These are phyloP conservation scores for Volvariella volvacea DNA, from an alignment of 1,284 basidiomycete genomes.

Conservation along the genomic window DNA sequence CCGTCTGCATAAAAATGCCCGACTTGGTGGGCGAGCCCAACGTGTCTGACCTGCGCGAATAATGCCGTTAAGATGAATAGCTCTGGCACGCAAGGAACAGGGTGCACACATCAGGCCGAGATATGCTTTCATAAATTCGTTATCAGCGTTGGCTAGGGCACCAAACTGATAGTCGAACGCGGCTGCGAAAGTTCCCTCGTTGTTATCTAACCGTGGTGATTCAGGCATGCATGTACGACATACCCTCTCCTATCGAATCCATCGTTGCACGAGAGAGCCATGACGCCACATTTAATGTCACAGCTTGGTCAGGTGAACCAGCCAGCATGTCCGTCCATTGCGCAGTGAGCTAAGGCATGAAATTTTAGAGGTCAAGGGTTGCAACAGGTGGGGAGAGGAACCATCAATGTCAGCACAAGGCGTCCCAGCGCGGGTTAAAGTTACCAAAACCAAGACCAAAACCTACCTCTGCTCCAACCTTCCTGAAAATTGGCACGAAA, in stretches of 20 bases:
- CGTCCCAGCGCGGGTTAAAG: no score
- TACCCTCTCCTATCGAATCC: conserved; percentile 42
- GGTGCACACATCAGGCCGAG: conserved; percentile 33
- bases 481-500: conserved; percentile 42
- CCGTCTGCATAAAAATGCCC: conserved; percentile 34
- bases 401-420: no score
- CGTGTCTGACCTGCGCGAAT: conserved; percentile 26
- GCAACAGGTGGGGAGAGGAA: background rate
- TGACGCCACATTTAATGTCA: conserved; percentile 31
- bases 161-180: conserved; percentile 46
- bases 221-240: background rate
- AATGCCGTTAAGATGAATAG: background rate
- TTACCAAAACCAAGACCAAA: background rate
- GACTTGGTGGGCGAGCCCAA: conserved; percentile 31
- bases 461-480: conserved; percentile 36
- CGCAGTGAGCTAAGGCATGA: conserved; percentile 24
- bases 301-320: conserved; percentile 26
- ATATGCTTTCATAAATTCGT: conserved; percentile 38
- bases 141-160: conserved; percentile 31
- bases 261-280: conserved; percentile 39
- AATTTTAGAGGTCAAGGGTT: no score
- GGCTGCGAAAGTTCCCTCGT: conserved; percentile 18
- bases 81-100: background rate
- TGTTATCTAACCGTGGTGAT: background rate
- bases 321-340: conserved; percentile 37